A percentile compares a stretch with the other conserved stretches of the same genome.
phyloP scores from a whole-genome alignment of 1,139 yeast species.

The Zygoascus sp. region DNA sequence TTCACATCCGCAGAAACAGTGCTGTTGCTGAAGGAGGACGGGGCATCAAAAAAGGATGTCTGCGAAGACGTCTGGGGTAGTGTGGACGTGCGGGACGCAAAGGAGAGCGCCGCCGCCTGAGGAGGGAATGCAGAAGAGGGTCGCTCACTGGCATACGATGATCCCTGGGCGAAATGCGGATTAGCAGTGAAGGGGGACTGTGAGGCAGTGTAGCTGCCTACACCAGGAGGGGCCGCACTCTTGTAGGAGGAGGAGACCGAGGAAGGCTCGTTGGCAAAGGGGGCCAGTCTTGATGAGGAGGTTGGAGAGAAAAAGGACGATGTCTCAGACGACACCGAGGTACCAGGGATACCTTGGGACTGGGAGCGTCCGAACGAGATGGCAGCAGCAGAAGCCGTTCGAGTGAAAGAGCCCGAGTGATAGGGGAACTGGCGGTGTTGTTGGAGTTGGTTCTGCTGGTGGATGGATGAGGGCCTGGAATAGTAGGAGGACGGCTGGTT shows the following conservation, averaged over 20 bases:
- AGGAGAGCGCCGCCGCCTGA: background rate
- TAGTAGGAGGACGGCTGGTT: constrained; percentile 1
- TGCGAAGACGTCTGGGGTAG: background rate
- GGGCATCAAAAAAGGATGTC: constrained; percentile 8
- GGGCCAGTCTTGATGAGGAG: constrained; percentile 28
- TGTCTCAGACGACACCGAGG: constrained; percentile 18
- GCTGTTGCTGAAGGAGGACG: background rate
- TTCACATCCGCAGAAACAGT: background rate
- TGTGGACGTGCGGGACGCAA: background rate
- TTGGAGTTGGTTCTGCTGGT: too few species aligned
- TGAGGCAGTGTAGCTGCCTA: constrained; percentile 8
- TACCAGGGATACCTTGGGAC: constrained; percentile 7
- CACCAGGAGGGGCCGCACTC: constrained; percentile 20
- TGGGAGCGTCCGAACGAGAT: background rate
- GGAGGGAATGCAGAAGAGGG: constrained; percentile 13
- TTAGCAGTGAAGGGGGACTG: constrained; percentile 15
- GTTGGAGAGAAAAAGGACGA: constrained; percentile 29
- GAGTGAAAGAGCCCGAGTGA: background rate
- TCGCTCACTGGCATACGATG: constrained; percentile 1
- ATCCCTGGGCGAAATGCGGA: constrained; percentile 9
- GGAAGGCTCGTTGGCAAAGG: constrained; percentile 31
- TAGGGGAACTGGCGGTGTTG: constrained; percentile 11
- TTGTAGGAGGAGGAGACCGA: constrained; percentile 32
- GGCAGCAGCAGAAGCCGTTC: constrained; percentile 1
- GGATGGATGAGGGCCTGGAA: background rate